phyloP scores from a whole-genome alignment of 306 rosid species.

The Erythrophleum fordii region DNA sequence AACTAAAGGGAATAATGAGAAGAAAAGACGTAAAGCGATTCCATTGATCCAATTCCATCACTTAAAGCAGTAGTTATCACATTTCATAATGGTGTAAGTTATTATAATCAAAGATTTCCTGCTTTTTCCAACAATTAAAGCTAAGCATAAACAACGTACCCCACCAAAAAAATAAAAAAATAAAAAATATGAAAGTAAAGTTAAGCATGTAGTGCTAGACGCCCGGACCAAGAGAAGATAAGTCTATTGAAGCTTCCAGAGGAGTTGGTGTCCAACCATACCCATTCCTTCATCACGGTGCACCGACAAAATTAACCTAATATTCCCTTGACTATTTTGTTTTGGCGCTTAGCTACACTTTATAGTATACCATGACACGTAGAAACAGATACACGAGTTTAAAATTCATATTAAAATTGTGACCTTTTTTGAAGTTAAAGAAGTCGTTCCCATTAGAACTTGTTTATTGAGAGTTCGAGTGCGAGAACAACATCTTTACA shows the following conservation, averaged over 20 bases:
- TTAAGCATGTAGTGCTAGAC: neutral
- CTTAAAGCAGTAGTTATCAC: neutral
- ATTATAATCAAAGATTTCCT: conserved; percentile 25
- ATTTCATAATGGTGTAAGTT: neutral
- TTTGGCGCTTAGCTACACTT: neutral
- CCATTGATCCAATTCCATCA: neutral
- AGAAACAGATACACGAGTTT: neutral
- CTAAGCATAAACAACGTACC: neutral
- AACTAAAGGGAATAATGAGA: neutral
- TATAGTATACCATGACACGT: neutral
- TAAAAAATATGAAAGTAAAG: conserved; percentile 5
- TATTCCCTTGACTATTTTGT: conserved; percentile 29
- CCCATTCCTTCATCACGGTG: conserved; percentile 34
- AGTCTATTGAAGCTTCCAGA: neutral
- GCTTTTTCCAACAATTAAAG: conserved; percentile 31
- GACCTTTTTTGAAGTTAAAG: conserved; percentile 28
- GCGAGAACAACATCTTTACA: neutral
- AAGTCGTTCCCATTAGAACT: neutral
- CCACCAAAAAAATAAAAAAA: neutral
- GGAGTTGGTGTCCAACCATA: conserved; percentile 52
- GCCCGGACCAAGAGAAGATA: conserved; percentile 18
- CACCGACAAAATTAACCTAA: conserved; percentile 39
- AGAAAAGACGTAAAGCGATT: conserved; percentile 4
- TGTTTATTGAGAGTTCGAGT: neutral
- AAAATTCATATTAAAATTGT: neutral